Percentiles rank a stretch among this genome's conserved stretches.
phyloP scores from a whole-genome alignment of 2,329 filamentous ascomycete species.

The Arthrobotrys megalospora region DNA sequence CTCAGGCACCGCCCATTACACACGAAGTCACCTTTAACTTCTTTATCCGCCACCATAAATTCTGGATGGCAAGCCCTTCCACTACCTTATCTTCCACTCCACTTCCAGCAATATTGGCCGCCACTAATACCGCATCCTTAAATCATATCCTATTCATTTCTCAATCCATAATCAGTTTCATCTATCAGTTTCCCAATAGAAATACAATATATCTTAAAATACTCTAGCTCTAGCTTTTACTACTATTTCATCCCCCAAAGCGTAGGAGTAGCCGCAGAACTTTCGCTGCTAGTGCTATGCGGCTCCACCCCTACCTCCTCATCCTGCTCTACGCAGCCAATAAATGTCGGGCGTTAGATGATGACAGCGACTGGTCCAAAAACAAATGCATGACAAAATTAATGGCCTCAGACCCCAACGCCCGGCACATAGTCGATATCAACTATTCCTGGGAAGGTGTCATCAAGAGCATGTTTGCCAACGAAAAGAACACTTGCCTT shows the following conservation, averaged over 20 bases:
- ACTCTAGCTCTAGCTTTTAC: no score
- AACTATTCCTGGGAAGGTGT: slow-evolving; percentile 31
- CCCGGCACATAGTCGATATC: background rate
- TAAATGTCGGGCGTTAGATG: background rate
- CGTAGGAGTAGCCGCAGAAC: background rate
- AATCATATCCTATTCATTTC: no score
- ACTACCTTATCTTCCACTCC: no score
- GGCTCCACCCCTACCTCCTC: background rate
- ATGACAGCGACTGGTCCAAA: slow-evolving; percentile 32
- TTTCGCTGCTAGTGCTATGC: background rate
- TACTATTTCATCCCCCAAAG: background rate
- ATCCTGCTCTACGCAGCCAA: slow-evolving; percentile 13
- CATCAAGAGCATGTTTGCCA: slow-evolving; percentile 38
- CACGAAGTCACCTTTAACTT: no score
- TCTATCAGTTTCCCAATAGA: no score
- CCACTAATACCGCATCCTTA: no score
- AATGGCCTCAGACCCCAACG: background rate
- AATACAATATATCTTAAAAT: no score
- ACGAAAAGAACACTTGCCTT: slow-evolving; percentile 38
- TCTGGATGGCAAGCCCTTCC: no score
- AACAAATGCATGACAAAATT: slow-evolving; percentile 11
- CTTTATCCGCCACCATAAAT: no score
- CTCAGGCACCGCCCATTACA: no score
- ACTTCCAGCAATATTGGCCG: no score
- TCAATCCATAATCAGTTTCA: no score